Evolutionary conservation across 1,139 yeast species (phyloP), one percentile per base, ranked within the genome.

Genomic region (Zygoascus meyerae): DNA sequence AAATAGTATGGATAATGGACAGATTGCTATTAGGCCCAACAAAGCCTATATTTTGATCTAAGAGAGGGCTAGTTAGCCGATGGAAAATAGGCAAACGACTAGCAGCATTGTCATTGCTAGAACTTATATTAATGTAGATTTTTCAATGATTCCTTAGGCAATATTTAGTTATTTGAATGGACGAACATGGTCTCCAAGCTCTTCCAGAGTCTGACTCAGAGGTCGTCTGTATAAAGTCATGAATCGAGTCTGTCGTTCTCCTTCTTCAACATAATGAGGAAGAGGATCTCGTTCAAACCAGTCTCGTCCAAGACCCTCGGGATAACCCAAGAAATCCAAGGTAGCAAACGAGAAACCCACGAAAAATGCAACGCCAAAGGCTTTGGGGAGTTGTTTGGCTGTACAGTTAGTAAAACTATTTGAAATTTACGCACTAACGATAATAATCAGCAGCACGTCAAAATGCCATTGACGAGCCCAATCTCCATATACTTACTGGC

Each of bases 151-250:
- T 17, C 21, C 29, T 7, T 36, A 15, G 9, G 40, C 40, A 14
- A 12, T 18, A 18, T 11, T 14, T 12, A 18, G 29, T 36, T 33
- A 52, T 48, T 53, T 55, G 47, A 52, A 46, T 4, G 60, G 59
- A 44, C 52, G 51, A 21, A 56, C 55, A 42, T 55, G 47, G 44
- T 68, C 72, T 35, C 95, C 95, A 59, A 86, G 73, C 60, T 81
- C 83, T 54, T 79, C 84, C 34, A 83, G 76, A 15, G 95, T 85
- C 68, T 85, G 90, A 32, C 89, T 79, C 57, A 86, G 69, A 21
- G 95, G 95, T 63, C 86, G 78, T 73, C 95, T 81, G 70, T 81
- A 79, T 67, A 81, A 79, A 40, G 82, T 81, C 56, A 85, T 94
- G 89, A 90, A 86, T 70, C 84, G 84, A 34, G 81, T 80, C 68